Base-by-base conservation (phyloP, 805 yeast genomes). In the Hanseniaspora occidentalis region DNA sequence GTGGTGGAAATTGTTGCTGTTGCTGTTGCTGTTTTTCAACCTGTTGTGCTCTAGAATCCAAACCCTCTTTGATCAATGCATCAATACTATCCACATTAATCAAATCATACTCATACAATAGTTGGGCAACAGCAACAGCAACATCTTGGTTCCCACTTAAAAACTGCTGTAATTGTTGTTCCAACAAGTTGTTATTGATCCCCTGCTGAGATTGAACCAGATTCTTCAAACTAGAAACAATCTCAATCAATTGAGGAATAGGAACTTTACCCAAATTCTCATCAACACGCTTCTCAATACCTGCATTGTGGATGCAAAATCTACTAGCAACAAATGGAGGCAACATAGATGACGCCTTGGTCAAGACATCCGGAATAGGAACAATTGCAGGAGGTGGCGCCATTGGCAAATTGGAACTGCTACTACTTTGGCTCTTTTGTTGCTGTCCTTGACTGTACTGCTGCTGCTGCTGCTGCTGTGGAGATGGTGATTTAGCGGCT, bases 31-130 rank as follows among this genome's bases (percentile, higher is more conserved):
- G 39, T 21, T 40, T 40, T 46, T 44, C 36, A 42, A 47, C 36
- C 41, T 43, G 21, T 45, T 44, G 25, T 40, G 49, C 35, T 42
- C 7, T 33, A n/a, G n/a, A 21, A 8, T 18, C 36, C 10, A 33
- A 11, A 17, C 18, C 16, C n/a, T 25, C 36, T 35, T 35, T 27
- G 14, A 42, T 38, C 36, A 42, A 24, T 2, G 19, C 23, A 14
- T 37, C 31, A 8, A 42, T 42, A 20, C 35, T 24, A 17, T 37
- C 23, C 18, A 42, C 8, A 27, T 42, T 41, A 22, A 82, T 73
- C 34, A 82, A 67, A 1, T 92, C 94, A 88, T 82, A 81, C 37
- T 80, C 65, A 16, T 82, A 60, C 45, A 82, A 62, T 2, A 86
- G 82, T 54, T 82, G 92, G 0, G 88, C 75, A 1, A 84, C 77